These are phyloP conservation scores for Solanum hybrid DNA, from an alignment of 305 asterid genomes.

Conservation along the genomic window DNA sequence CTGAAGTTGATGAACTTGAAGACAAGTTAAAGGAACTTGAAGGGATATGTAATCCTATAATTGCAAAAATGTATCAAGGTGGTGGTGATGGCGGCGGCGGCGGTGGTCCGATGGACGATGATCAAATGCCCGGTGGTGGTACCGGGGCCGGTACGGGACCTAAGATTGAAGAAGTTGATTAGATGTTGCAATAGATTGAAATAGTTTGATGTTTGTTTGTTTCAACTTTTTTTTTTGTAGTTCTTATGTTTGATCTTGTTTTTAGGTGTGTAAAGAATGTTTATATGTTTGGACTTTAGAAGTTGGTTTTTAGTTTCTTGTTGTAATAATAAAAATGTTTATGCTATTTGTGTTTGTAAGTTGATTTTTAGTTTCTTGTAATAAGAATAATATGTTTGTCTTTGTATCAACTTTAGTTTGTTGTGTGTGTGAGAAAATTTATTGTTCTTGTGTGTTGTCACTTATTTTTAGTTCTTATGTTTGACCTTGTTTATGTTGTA, in stretches of 20 bases:
- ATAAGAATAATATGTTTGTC: background rate
- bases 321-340: background rate
- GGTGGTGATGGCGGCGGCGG: conserved; percentile 14
- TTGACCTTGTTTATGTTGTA: background rate
- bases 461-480: background rate
- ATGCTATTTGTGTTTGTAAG: background rate
- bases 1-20: conserved; percentile 57
- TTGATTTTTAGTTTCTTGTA: background rate
- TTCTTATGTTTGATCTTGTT: background rate
- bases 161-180: conserved; percentile 58
- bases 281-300: background rate
- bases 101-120: conserved; percentile 26
- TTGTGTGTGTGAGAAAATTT: no score
- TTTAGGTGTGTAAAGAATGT: background rate
- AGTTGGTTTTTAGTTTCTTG: background rate
- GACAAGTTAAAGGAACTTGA: conserved; percentile 50
- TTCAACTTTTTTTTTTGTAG: background rate
- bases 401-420: background rate
- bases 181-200: background rate
- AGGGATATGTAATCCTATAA: conserved; percentile 40
- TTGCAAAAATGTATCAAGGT: conserved; percentile 43
- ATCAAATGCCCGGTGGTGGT: conserved; percentile 15
- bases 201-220: background rate
- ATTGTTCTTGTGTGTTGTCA: background rate
- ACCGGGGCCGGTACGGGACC: conserved; percentile 32